These are phyloP conservation scores for Ramularia endophylla DNA, from an alignment of 2,329 filamentous ascomycete species.

Conservation along the genomic window DNA sequence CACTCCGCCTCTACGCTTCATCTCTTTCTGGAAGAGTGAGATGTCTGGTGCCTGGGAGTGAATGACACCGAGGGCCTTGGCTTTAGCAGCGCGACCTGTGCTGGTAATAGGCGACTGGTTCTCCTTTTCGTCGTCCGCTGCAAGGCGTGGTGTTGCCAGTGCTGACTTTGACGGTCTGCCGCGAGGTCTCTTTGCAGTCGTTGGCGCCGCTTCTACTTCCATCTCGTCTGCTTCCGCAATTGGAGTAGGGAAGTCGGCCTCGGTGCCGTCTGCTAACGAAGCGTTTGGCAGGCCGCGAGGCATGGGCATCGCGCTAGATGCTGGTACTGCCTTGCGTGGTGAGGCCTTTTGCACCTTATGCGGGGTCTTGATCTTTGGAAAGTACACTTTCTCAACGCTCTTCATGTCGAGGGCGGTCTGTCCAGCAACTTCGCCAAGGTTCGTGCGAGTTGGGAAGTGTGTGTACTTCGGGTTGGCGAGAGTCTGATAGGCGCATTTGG, in stretches of 20 bases:
- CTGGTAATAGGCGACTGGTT: slow-evolving; percentile 75
- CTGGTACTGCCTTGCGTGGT: slow-evolving; percentile 18
- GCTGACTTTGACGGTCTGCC: slow-evolving; percentile 23
- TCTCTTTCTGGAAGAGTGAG: slow-evolving; percentile 86
- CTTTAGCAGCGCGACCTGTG: slow-evolving; percentile 76
- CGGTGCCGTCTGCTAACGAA: neutral
- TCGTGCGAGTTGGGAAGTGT: slow-evolving; percentile 82
- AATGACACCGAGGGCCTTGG: slow-evolving; percentile 69
- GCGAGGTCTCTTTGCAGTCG: slow-evolving; percentile 23
- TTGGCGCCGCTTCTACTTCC: slow-evolving; percentile 19
- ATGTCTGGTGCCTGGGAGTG: slow-evolving; percentile 79
- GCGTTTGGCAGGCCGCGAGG: neutral
- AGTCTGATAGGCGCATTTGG: slow-evolving; percentile 71
- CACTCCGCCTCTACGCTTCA: slow-evolving; percentile 68
- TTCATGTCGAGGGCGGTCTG: slow-evolving; percentile 75
- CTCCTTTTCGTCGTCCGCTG: slow-evolving; percentile 56
- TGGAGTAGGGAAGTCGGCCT: slow-evolving; percentile 8
- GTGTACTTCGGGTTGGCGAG: slow-evolving; percentile 71
- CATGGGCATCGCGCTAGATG: slow-evolving; percentile 12
- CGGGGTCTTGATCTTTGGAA: slow-evolving; percentile 30
- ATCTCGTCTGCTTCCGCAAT: slow-evolving; percentile 18
- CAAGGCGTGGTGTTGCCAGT: slow-evolving; percentile 24
- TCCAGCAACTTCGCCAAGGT: slow-evolving; percentile 87
- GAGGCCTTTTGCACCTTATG: slow-evolving; percentile 22
- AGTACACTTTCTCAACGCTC: slow-evolving; percentile 65